Base-by-base conservation (phyloP, 2,329 filamentous ascomycete genomes). In the Aspergillus pseudonomiae region DNA sequence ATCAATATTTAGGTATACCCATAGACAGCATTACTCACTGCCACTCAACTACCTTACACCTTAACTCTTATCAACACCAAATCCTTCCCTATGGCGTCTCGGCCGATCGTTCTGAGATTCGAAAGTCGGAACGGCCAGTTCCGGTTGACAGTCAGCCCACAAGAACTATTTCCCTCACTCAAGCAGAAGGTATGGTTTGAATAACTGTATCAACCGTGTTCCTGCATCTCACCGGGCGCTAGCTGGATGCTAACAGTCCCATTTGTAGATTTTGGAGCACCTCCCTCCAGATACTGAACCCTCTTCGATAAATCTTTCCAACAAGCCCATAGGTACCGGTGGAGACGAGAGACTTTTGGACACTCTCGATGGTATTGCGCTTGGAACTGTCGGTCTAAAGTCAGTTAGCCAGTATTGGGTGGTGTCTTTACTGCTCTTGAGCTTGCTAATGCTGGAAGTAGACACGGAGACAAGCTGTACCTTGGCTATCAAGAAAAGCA, bases 101-200 rank as follows among this genome's bases (percentile, higher is more conserved):
- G 74, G 75, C 81, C 75, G 68, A 97, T 97, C 88, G 85, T 97
- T 74, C 84, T 97, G 62, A 88, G 94, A 78, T 91, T 97, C 71
- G 90, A 94, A 73, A 93, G 93, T 76, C 93, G 92, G 68, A 93
- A 97, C 82, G 95, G 95, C 82, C 95, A 95, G 84, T 90, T 94
- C 79, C 91, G 95, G 71, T 84, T 98, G 73, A 91, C 85, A 58
- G 87, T 96, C 70, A 89, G 94, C 71, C 86, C 89, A 57, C 84
- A 86, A 48, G 89, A 91, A 67, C 89, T 89, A 0, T 97, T 98
- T 76, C 75, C 83, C 24, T 81, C 85, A 10, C 79, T 89, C 32
- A 76, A 85, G 16, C 77, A 77, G 63, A 80, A 80, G 73, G 81
- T 83, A 74, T 54, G 41, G 19, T 21, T 19, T 19, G 14, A 4